These are phyloP conservation scores for Candida silvatica DNA, from an alignment of 805 yeast genomes.

Conservation along the genomic window DNA sequence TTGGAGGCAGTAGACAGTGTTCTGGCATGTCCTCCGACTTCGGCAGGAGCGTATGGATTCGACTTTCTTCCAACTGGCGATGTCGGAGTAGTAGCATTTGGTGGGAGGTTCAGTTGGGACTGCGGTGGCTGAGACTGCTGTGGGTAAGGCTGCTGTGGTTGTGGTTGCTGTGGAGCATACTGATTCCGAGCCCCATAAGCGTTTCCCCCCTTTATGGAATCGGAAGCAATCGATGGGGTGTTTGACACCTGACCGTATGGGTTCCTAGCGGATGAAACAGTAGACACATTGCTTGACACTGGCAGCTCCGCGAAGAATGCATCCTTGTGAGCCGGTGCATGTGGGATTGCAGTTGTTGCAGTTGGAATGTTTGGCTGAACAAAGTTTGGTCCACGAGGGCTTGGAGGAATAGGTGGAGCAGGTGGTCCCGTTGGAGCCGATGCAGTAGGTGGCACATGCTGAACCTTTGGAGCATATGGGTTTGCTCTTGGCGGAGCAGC, in stretches of 20 bases:
- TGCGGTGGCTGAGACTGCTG: not conserved
- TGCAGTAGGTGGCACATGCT: not conserved
- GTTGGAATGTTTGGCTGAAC: too few relatives aligned
- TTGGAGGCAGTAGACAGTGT: constrained; percentile 14
- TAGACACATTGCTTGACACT: constrained; percentile 1
- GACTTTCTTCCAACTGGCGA: constrained; percentile 7
- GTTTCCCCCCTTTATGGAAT: not conserved
- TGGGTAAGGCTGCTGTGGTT: not conserved
- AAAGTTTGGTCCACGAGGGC: too few relatives aligned
- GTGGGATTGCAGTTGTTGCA: too few relatives aligned
- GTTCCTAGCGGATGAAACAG: constrained; percentile 1
- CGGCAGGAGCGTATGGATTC: constrained; percentile 26
- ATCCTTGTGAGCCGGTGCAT: too few relatives aligned
- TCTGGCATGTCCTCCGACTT: constrained; percentile 23
- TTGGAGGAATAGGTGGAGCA: too few relatives aligned
- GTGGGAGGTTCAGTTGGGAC: not conserved
- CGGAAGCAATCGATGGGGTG: too few relatives aligned
- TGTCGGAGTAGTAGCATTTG: constrained; percentile 3
- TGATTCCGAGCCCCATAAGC: not conserved
- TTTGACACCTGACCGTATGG: constrained; percentile 2
- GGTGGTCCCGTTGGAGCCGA: not conserved
- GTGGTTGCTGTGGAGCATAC: constrained; percentile 1
- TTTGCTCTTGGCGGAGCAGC: constrained; percentile 14
- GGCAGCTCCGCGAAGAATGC: constrained; percentile 4
- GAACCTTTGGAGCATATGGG: constrained; percentile 21